These are phyloP conservation scores for Hevea brasiliensis DNA, from an alignment of 345 rosid genomes.

Conservation along the genomic window DNA sequence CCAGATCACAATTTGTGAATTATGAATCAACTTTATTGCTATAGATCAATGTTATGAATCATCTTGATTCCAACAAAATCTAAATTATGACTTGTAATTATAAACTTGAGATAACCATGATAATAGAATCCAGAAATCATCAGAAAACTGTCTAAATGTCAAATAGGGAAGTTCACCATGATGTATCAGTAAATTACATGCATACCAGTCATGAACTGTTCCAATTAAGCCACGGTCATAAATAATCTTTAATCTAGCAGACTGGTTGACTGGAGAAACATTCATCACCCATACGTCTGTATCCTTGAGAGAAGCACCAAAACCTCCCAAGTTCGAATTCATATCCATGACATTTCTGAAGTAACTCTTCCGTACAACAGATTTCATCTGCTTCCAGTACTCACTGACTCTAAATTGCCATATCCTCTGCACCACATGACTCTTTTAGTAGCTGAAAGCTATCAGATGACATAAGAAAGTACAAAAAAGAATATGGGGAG, in stretches of 20 bases:
- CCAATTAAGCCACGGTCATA: conserved; percentile 97
- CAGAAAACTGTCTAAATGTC: not conserved
- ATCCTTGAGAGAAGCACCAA: conserved; percentile 80
- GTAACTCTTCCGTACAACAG: conserved; percentile 65
- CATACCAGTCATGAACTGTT: conserved; percentile 92
- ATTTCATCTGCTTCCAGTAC: conserved; percentile 90
- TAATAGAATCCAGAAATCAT: not conserved
- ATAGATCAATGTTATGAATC: not conserved
- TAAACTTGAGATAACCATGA: not conserved
- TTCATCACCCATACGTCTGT: conserved; percentile 97
- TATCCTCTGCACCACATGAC: conserved; percentile 52
- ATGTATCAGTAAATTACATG: conserved; percentile 5
- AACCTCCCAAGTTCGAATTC: conserved; percentile 92
- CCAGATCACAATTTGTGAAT: no score
- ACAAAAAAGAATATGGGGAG: not conserved
- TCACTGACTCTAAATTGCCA: conserved; percentile 83
- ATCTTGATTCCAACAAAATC: not conserved
- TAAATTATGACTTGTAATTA: not conserved
- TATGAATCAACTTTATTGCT: no score
- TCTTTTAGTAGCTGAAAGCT: conserved; percentile 4
- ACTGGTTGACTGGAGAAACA: conserved; percentile 68
- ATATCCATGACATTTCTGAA: conserved; percentile 97
- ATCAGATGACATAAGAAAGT: not conserved
- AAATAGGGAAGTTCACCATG: not conserved
- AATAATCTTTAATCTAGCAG: conserved; percentile 73